Evolutionary conservation across 305 asterid genomes (phyloP).

Genomic region (Solanum hybrid): DNA sequence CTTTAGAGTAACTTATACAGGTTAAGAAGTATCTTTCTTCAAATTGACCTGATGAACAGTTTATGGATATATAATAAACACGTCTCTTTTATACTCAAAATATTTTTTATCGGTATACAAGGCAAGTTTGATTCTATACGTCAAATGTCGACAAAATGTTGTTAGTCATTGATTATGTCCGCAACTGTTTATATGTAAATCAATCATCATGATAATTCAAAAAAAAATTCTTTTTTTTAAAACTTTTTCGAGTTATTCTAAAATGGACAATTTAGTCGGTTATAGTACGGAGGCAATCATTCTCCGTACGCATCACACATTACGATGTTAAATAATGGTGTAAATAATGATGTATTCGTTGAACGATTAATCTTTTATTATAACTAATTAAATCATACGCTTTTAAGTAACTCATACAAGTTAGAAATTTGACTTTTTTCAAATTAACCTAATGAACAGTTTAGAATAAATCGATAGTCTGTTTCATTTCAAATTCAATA

Average conservation of each 20-base stretch:
- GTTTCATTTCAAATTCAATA: background rate
- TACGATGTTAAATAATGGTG: background rate
- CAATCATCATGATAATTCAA: background rate
- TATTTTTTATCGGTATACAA: background rate
- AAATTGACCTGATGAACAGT: background rate
- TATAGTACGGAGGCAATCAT: background rate
- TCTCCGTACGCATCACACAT: background rate
- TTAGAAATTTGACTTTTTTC: background rate
- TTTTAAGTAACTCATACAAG: background rate
- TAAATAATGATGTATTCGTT: background rate
- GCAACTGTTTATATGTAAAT: background rate
- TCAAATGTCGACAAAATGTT: background rate
- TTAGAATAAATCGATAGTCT: background rate
- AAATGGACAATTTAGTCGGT: background rate
- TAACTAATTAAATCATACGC: background rate
- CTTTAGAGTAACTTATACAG: background rate
- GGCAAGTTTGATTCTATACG: background rate
- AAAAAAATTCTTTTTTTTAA: background rate
- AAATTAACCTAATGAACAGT: background rate
- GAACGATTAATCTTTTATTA: background rate
- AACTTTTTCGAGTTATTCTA: background rate
- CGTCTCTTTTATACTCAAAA: background rate
- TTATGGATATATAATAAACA: background rate
- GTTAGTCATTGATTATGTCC: background rate
- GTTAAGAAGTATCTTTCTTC: no score